Percentiles rank a stretch among this genome's conserved stretches.
Evolutionary conservation across 345 rosid species (phyloP).

Genomic region (Rubroshorea leprosula): DNA sequence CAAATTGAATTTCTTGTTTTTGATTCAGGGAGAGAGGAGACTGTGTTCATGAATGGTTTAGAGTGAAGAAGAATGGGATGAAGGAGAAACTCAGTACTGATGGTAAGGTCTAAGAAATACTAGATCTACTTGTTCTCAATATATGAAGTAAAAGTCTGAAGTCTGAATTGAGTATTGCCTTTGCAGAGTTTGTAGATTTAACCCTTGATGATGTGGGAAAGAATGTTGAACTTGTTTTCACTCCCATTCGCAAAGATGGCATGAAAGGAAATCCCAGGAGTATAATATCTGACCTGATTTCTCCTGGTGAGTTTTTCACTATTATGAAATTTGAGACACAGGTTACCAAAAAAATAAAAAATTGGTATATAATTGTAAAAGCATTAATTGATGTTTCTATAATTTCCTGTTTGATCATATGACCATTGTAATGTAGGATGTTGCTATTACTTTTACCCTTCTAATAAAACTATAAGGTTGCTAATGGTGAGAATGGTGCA

Average conservation of each 20-base stretch:
- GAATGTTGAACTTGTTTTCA: constrained; percentile 69
- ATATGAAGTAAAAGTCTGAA: background rate
- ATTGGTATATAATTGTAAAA: background rate
- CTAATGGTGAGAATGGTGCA: too few species aligned
- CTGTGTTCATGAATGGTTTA: constrained; percentile 77
- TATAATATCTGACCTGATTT: constrained; percentile 54
- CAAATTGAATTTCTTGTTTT: constrained; percentile 11
- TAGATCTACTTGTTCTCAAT: background rate
- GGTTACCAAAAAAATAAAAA: too few species aligned
- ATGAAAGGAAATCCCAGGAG: constrained; percentile 58
- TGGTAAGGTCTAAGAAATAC: constrained; percentile 38
- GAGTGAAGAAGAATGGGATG: constrained; percentile 58
- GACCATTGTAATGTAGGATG: background rate
- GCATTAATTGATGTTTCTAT: background rate
- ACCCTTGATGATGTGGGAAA: constrained; percentile 74
- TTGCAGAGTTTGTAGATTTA: constrained; percentile 75
- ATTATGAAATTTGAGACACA: background rate
- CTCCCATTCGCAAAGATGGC: constrained; percentile 89
- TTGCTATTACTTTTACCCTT: too few species aligned
- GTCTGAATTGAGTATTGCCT: constrained; percentile 18
- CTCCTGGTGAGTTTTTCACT: constrained; percentile 59
- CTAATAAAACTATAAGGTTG: too few species aligned
- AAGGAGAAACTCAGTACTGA: constrained; percentile 59
- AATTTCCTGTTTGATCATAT: background rate
- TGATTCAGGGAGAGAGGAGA: constrained; percentile 68